Conservation (phyloP, 257 asterid species). For the Nicotiana paniculata region DNA sequence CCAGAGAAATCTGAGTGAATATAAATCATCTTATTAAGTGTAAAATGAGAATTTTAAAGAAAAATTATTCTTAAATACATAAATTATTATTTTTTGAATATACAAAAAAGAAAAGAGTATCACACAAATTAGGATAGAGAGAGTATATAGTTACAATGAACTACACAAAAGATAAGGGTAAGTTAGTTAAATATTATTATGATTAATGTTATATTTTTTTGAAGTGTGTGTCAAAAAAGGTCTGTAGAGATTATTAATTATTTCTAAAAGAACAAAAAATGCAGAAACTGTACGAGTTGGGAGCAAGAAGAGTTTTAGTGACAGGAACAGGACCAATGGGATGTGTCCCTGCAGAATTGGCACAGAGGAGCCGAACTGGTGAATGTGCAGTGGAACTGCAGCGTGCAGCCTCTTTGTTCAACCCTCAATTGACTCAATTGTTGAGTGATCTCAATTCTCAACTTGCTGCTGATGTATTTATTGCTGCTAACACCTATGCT, state of each 20-base stretch:
- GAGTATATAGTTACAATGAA: neutral
- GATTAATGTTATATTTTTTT: neutral
- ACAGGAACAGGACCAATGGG: conserved; percentile 88
- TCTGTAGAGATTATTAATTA: no score
- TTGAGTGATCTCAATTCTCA: conserved; percentile 35
- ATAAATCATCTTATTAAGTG: no score
- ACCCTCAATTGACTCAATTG: conserved; percentile 56
- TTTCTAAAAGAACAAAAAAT: neutral
- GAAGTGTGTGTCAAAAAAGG: no score
- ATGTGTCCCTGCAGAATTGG: conserved; percentile 81
- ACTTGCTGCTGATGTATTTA: conserved; percentile 49
- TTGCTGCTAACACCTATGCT: conserved; percentile 52
- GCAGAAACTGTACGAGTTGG: conserved; percentile 62
- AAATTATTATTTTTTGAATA: no score
- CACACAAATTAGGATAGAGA: no score
- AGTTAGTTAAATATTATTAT: neutral
- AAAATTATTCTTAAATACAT: no score
- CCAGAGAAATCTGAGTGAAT: no score
- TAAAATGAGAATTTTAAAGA: no score
- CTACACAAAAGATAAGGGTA: neutral
- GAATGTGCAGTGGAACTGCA: conserved; percentile 54
- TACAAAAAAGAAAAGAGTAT: no score
- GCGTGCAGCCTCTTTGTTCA: conserved; percentile 54
- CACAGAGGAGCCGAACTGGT: conserved; percentile 54
- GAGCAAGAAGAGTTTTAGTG: conserved; percentile 56